A percentile compares a stretch with the other conserved stretches of the same genome.
These are phyloP conservation scores for Thalassia testudinum DNA, from an alignment of 116 monocot genomes.

Conservation along the genomic window DNA sequence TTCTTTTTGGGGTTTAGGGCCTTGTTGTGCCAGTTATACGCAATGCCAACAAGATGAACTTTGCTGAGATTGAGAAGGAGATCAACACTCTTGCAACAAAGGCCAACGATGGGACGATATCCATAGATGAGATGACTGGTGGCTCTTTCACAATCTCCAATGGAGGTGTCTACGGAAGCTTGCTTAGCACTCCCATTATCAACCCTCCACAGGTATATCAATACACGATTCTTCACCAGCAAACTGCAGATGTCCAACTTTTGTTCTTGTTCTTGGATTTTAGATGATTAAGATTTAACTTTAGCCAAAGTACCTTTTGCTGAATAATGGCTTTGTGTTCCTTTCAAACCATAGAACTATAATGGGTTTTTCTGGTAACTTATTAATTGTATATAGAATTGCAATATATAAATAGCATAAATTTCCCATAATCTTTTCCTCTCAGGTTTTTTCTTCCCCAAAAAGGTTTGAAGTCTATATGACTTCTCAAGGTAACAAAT, in stretches of 20 bases:
- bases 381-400: no score
- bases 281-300: no score
- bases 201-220: conserved; percentile 93
- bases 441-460: no score
- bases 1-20: conserved; percentile 34
- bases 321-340: no score
- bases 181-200: conserved; percentile 87
- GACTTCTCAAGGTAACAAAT: no score
- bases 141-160: conserved; percentile 92
- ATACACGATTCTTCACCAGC: not conserved
- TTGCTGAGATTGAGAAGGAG: conserved; percentile 82
- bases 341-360: no score
- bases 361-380: no score
- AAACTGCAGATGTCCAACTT: not conserved
- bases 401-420: no score
- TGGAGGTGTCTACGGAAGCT: conserved; percentile 92
- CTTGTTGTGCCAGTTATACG: conserved; percentile 91
- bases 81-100: conserved; percentile 74
- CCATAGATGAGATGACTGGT: conserved; percentile 96
- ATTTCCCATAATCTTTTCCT: no score
- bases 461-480: no score
- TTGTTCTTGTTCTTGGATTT: no score
- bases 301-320: no score
- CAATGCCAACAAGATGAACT: conserved; percentile 67
- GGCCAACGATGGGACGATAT: conserved; percentile 68